Evolutionary conservation across 768 basidiomycete species (phyloP).

Genomic region (Podaxis rugospora): DNA sequence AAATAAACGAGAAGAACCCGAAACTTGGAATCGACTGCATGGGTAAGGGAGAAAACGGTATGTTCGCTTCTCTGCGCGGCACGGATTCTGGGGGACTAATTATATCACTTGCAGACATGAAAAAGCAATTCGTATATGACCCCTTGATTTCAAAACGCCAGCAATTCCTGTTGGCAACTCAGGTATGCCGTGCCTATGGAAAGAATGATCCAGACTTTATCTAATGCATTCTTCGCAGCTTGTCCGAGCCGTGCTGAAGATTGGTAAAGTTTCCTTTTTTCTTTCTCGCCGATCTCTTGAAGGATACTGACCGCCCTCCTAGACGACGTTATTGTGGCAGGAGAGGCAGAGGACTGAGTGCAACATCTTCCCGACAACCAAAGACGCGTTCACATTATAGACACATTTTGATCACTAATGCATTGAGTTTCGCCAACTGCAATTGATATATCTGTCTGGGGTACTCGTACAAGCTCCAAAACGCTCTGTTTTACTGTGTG

Average conservation of each 20-base stretch:
- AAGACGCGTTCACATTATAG: background rate
- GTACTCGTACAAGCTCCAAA: background rate
- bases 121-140: conserved; percentile 94
- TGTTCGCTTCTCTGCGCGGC: conserved; percentile 17
- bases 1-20: conserved; percentile 82
- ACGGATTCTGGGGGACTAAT: background rate
- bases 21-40: conserved; percentile 92
- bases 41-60: conserved; percentile 82
- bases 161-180: conserved; percentile 95
- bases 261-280: conserved; percentile 46
- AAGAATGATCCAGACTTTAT: background rate
- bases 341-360: conserved; percentile 62
- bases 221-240: conserved; percentile 37
- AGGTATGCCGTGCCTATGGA: conserved; percentile 42
- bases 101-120: conserved; percentile 74
- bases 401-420: conserved; percentile 4
- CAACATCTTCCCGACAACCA: background rate
- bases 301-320: conserved; percentile 9
- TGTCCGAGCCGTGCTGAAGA: conserved; percentile 84
- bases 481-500: background rate
- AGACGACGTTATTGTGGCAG: conserved; percentile 80
- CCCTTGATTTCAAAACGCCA: conserved; percentile 96
- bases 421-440: background rate
- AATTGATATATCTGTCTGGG: background rate
- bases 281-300: background rate